Base-by-base conservation (phyloP, 768 basidiomycete species). In the Mycena metata region DNA sequence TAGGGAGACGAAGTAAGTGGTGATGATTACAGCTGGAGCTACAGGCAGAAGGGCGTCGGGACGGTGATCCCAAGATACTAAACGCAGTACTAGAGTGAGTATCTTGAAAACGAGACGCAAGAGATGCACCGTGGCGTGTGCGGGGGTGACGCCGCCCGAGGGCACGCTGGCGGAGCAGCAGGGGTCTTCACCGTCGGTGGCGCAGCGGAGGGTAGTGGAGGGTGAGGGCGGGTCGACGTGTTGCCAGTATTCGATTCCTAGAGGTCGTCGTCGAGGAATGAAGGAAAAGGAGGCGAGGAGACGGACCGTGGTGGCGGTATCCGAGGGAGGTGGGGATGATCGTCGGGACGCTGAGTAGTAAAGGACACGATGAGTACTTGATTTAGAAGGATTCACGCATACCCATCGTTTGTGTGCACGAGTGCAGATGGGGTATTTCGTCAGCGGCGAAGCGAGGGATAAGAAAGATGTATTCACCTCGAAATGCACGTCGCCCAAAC, bases 171-270 rank as follows among this genome's bases (percentile, higher is more conserved):
- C 82, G 19, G 86, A 87, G 73, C 86, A 87, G 47, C 69, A 75
- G 2, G 80, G 79, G 66, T 88, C 87, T 74, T 88, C 86, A 5
- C 86, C 87, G 42, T 83, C 77, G 0, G 78, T 73, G 41, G 80
- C 76, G 67, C 86, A 88, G 67, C 80, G 77, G 7, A 80, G 70
- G 0, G 83, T 85, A 6, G 80, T 87, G 16, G 79, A 76, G 33
- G 79, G 75, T 7, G 80, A 81, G 0, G 82, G 57, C 6, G 87
- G 87, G 45, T 83, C 81, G 7, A 70, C 72, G 39, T 79, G 78
- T 69, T 84, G 82, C 86, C 86, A 88, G 66, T 86, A 86, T 72
- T 87, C 86, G 54, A 86, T 73, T 0, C 86, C 85, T 87, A 55
- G 16, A 45, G 5, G 41, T 13, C 15, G 5, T 39, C 13, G 9